phyloP scores from a whole-genome alignment of 129 eudicot genomes.

The Flaveria bidentis region DNA sequence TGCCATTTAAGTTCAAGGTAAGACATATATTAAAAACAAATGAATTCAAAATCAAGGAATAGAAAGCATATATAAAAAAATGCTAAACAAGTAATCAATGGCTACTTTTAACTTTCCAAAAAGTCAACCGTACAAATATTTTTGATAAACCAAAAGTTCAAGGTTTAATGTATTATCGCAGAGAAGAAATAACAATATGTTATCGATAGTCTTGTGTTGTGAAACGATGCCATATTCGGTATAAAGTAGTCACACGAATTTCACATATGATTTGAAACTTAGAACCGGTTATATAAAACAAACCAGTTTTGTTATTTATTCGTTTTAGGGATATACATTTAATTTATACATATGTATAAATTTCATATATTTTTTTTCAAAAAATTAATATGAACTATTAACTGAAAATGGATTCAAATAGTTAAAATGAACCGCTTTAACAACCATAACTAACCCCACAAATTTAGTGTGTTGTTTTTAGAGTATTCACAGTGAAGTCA shows the following conservation, averaged over 20 bases:
- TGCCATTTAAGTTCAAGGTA: conserved; percentile 13
- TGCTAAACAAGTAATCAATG: background rate
- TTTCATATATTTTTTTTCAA: background rate
- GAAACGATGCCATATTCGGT: background rate
- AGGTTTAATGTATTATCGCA: background rate
- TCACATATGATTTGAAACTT: background rate
- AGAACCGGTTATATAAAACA: background rate
- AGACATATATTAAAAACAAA: conserved; percentile 8
- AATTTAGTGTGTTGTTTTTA: background rate
- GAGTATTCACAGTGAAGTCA: no score
- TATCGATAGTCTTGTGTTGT: background rate
- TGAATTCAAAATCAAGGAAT: conserved; percentile 8
- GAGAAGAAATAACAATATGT: background rate
- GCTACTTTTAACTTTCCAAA: conserved; percentile 26
- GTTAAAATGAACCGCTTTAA: background rate
- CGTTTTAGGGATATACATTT: no score
- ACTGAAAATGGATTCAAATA: background rate
- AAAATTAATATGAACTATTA: background rate
- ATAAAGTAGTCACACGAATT: background rate
- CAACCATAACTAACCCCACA: background rate
- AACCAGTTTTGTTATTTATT: background rate
- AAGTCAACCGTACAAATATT: conserved; percentile 29
- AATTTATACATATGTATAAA: no score
- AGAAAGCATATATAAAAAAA: background rate
- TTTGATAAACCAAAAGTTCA: background rate